Base-by-base conservation (phyloP, 2,329 filamentous ascomycete genomes). In the Hortaea werneckii region DNA sequence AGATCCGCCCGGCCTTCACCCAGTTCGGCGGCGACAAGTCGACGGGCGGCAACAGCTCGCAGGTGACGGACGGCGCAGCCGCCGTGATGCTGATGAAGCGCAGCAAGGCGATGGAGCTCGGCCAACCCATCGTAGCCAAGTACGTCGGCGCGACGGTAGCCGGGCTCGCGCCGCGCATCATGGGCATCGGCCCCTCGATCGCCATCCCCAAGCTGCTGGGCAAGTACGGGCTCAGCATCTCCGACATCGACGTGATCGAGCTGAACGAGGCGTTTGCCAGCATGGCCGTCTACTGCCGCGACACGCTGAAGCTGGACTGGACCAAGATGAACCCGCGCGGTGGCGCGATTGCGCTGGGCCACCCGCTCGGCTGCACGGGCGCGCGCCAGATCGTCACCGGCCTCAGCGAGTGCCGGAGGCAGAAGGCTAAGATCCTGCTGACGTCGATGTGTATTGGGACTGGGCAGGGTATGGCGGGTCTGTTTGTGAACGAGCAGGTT, bases 231-330 rank as follows among this genome's bases (percentile, higher is more conserved):
- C 69, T 98, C 50, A 78, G 76, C 26, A 72, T 94, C 44, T 78
- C 83, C 48, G 92, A 96, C 58, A 78, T 92, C 51, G 92, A 98
- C 62, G 77, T 96, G 32, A 75, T 90, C 57, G 92, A 96, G 76
- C 70, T 98, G 63, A 98, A 98, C 73, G 92, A 98, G 76, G 92
- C 92, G 1, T 98, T 98, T 61, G 90, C 89, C 20, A 92, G 85
- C 43, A 96, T 96, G 92, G 89, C 87, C 1, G 89, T 95, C 29
- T 96, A 95, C 44, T 53, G 52, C 48, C 51, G 55, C 26, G 65
- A 73, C 48, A 69, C 64, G 54, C 75, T 92, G 42, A 78, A 78
- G 54, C 71, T 90, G 42, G 81, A 85, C 62, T 78, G 76, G 67
- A 67, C 75, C 58, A 90, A 88, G 78, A 78, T 92, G 76, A 92